phyloP scores from a whole-genome alignment of 1,284 basidiomycete species.

The Ceratobasidium sp. region DNA sequence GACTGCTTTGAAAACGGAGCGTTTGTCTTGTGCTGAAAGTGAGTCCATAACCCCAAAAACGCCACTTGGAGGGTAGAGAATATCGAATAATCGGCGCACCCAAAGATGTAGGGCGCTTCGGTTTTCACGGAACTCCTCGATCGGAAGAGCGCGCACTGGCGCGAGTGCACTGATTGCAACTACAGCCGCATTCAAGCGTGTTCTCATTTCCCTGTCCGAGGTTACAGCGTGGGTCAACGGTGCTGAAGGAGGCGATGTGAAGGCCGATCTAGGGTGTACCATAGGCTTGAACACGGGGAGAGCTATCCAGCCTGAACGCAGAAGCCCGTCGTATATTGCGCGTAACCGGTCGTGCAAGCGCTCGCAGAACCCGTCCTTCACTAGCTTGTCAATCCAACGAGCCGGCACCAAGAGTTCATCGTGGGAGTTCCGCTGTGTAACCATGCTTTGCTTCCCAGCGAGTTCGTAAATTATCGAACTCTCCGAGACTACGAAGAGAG shows the following conservation, averaged over 20 bases:
- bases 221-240: not conserved
- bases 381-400: slow-evolving; percentile 1
- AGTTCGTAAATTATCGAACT: not conserved
- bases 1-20: not conserved
- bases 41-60: not conserved
- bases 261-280: not conserved
- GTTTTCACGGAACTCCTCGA: not conserved
- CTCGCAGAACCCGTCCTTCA: not conserved
- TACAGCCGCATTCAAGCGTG: not conserved
- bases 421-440: not conserved
- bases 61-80: not conserved
- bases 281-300: not conserved
- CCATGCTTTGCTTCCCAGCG: not conserved
- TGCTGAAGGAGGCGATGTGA: not conserved
- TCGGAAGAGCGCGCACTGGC: not conserved
- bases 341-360: not conserved
- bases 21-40: not conserved
- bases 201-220: not conserved
- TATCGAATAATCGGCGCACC: slow-evolving; percentile 2
- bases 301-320: not conserved
- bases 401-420: not conserved
- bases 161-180: not conserved
- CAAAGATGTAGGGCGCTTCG: not conserved
- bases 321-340: slow-evolving; percentile 1
- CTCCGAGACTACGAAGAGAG: not conserved